Conservation (phyloP, 129 eudicot species). For the Lonicera japonica region DNA sequence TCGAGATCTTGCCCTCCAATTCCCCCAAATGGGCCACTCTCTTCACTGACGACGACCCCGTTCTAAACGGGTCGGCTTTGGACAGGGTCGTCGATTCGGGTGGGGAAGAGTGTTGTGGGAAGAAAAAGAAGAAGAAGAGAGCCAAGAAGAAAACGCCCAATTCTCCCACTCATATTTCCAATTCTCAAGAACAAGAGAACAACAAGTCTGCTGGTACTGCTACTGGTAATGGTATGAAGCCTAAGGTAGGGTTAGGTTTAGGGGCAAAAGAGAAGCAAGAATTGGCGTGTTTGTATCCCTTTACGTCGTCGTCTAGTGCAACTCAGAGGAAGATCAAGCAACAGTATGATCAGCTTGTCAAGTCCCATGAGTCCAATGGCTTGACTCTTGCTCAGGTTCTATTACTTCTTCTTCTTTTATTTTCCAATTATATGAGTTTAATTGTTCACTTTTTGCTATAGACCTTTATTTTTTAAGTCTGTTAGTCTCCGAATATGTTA, state of each 20-base stretch:
- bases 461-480: not conserved
- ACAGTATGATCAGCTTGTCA: constrained; percentile 75
- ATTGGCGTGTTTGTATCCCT: constrained; percentile 60
- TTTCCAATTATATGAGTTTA: not conserved
- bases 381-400: constrained; percentile 66
- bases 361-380: constrained; percentile 56
- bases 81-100: constrained; percentile 16
- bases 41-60: constrained; percentile 25
- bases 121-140: constrained; percentile 48
- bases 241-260: constrained; percentile 3
- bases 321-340: constrained; percentile 74
- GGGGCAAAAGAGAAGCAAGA: constrained; percentile 27
- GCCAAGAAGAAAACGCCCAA: constrained; percentile 43
- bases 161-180: constrained; percentile 2
- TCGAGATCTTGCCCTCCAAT: constrained; percentile 53
- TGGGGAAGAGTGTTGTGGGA: constrained; percentile 16
- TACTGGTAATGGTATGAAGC: not conserved
- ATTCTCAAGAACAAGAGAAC: constrained; percentile 8
- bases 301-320: constrained; percentile 61
- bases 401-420: not conserved
- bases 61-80: constrained; percentile 20
- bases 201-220: too few species aligned
- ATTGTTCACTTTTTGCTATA: not conserved
- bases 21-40: constrained; percentile 29
- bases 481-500: too few species aligned